Percentiles rank a stretch among this genome's conserved stretches.
Conservation (phyloP, 2,329 filamentous ascomycete genomes). For the Thyridium curvatum region DNA sequence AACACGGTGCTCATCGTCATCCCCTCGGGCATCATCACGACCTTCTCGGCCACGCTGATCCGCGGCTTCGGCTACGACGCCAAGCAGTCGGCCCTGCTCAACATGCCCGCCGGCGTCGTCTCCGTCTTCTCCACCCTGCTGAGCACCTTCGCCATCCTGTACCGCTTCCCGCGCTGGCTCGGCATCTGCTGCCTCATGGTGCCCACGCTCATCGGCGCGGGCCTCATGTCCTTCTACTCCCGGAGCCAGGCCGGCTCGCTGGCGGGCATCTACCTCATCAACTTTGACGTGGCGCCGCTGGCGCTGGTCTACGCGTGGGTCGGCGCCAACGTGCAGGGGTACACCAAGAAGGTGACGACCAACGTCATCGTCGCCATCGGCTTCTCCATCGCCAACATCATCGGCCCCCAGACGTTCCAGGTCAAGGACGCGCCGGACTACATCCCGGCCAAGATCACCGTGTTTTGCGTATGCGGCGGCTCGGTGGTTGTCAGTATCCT, state of each 20-base stretch:
- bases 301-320: constrained; percentile 29
- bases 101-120: constrained; percentile 8
- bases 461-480: constrained; percentile 24
- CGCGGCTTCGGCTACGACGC: constrained; percentile 9
- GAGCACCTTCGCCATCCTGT: too few species aligned
- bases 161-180: too few species aligned
- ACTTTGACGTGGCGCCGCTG: constrained; percentile 36
- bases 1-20: constrained; percentile 5
- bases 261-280: constrained; percentile 41
- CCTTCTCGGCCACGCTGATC: constrained; percentile 10
- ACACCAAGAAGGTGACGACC: constrained; percentile 7
- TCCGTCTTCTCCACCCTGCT: constrained; percentile 2
- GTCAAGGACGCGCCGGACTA: constrained; percentile 44
- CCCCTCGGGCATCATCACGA: constrained; percentile 10
- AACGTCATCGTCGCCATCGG: constrained; percentile 4
- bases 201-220: constrained; percentile 29
- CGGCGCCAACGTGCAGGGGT: constrained; percentile 4
- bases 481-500: too few species aligned
- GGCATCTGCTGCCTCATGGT: too few species aligned
- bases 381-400: constrained; percentile 39
- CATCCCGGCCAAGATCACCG: constrained; percentile 46
- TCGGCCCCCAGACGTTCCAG: constrained; percentile 51
- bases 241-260: constrained; percentile 36
- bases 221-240: constrained; percentile 41
- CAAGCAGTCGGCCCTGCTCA: constrained; percentile 5